Conservation (phyloP, 2,329 filamentous ascomycete species). For the Scedosporium boydii region DNA sequence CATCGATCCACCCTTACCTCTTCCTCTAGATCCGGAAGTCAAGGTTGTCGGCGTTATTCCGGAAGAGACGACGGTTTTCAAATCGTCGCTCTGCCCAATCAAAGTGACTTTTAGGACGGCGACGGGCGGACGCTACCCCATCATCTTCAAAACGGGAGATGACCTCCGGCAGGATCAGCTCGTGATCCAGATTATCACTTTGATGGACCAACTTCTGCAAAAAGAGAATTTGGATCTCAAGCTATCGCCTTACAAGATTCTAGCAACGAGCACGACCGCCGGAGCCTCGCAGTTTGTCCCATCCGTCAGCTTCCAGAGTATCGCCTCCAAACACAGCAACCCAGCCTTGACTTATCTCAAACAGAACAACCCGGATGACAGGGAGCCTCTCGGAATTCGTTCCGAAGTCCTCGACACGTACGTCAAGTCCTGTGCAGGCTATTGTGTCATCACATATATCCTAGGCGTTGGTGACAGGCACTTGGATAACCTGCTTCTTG, state of each 20-base stretch:
- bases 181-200: constrained; percentile 90
- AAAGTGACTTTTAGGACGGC: constrained; percentile 83
- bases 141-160: constrained; percentile 96
- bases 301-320: constrained; percentile 73
- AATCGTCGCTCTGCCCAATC: constrained; percentile 85
- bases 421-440: constrained; percentile 90
- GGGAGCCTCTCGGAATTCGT: constrained; percentile 72
- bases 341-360: constrained; percentile 75
- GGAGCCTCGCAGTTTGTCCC: constrained; percentile 92
- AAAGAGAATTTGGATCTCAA: constrained; percentile 96
- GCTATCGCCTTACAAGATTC: constrained; percentile 88
- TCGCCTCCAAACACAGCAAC: constrained; percentile 68
- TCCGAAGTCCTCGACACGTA: constrained; percentile 93
- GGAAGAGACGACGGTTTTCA: constrained; percentile 86
- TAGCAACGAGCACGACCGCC: constrained; percentile 81
- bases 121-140: constrained; percentile 69
- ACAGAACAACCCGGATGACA: constrained; percentile 79
- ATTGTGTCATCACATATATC: constrained; percentile 97
- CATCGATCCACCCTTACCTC: constrained; percentile 77
- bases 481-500: constrained; percentile 85
- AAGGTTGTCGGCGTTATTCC: constrained; percentile 70
- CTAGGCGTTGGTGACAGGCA: constrained; percentile 93
- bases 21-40: constrained; percentile 80
- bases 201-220: constrained; percentile 92
- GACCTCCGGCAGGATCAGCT: constrained; percentile 94